Base-by-base conservation (phyloP, 2,329 filamentous ascomycete species). In the Chaetothyriales sp. region DNA sequence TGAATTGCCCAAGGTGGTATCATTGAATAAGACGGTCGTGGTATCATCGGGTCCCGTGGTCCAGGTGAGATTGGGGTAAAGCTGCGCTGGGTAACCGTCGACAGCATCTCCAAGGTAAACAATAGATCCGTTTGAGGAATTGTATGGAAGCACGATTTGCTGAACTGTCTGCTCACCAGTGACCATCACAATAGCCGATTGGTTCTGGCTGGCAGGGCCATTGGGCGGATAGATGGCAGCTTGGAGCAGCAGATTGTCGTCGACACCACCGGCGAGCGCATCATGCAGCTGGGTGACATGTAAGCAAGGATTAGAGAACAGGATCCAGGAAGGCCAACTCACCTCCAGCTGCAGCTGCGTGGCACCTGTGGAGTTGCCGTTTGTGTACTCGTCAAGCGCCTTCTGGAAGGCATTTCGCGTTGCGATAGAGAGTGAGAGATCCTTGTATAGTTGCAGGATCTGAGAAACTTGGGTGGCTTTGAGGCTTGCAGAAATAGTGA, bases 41-140 rank as follows among this genome's bases (percentile, higher is more conserved):
- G 63, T 62, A 48, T 62, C 64, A 8, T 67, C 67, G 26, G 47
- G 51, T 7, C 64, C 62, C 0, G 64, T 54, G 10, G 62, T 58
- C 60, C 84, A 86, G 0, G 81, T 84, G 53, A 93, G 75, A 58
- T 87, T 87, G 1, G 87, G 87, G 60, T 87, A 93, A 2, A 93
- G 74, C 2, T 67, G 65, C 0, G 80, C 70, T 9, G 86, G 84
- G 57, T 81, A 93, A 42, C 85, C 86, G n/a, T 72, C 66, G 2
- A 68, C 68, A 1, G 65, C 61, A 55, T 85, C 76, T 47, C 82
- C 79, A 12, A 93, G 71, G 36, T 71, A 70, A 19, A 81, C 72
- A 0, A 66, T 60, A 1, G 71, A 68, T n/a, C 83, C 84, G 57
- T 84, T 72, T 0, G 75, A 60, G 44, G 72, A 69, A 1, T 59